Conservation (phyloP, 352 stramenopile genomes). For the Globisporangium nunn region DNA sequence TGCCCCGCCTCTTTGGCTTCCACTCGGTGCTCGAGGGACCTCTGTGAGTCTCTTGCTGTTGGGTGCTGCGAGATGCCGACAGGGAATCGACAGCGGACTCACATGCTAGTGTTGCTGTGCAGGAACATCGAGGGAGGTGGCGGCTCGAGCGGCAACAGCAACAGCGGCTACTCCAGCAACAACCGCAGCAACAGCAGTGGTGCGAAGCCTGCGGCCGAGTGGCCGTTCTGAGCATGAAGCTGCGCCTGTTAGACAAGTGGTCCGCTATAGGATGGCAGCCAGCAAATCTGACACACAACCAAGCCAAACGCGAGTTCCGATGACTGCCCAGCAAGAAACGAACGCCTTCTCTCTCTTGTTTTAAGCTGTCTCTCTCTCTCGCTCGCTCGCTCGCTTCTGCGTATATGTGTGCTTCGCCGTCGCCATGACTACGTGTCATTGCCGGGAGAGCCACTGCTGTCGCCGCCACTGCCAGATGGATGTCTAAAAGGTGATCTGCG, state of each 20-base stretch:
- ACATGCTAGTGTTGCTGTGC: not conserved
- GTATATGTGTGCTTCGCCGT: not conserved
- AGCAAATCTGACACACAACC: not conserved
- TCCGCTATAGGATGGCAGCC: not conserved
- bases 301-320: no score
- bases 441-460: slow-evolving; percentile 8
- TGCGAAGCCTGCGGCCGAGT: slow-evolving; percentile 51
- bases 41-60: slow-evolving; percentile 31
- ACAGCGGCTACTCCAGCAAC: slow-evolving; percentile 22
- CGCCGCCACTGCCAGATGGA: not conserved
- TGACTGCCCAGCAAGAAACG: not conserved
- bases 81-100: not conserved
- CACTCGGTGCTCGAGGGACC: slow-evolving; percentile 68
- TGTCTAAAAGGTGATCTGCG: slow-evolving; percentile 83
- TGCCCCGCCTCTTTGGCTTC: slow-evolving; percentile 72
- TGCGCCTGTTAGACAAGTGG: not conserved
- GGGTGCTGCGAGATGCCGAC: not conserved
- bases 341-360: not conserved
- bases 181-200: slow-evolving; percentile 11
- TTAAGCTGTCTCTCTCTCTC: not conserved
- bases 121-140: slow-evolving; percentile 46
- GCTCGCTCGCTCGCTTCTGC: not conserved
- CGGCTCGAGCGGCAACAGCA: slow-evolving; percentile 20
- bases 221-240: slow-evolving; percentile 50
- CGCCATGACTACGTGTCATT: slow-evolving; percentile 10